Conservation (phyloP, 495 filamentous ascomycete genomes). For the Penicillium dipodomyicola region DNA sequence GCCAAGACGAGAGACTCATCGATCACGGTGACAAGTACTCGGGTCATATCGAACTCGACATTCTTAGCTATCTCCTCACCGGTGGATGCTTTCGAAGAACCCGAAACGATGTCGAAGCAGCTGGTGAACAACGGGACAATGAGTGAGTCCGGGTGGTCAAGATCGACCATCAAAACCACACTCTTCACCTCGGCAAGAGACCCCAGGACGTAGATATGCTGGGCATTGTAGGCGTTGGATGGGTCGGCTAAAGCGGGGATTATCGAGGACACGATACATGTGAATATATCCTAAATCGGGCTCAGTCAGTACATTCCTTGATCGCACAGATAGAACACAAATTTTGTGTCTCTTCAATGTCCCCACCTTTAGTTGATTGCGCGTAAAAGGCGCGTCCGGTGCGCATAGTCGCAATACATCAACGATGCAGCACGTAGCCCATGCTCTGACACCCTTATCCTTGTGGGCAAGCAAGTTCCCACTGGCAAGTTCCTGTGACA, state of each 20-base stretch:
- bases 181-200: slow-evolving; percentile 93
- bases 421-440: slow-evolving; percentile 82
- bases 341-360: slow-evolving; percentile 16
- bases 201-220: slow-evolving; percentile 84
- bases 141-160: slow-evolving; percentile 72
- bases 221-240: slow-evolving; percentile 84
- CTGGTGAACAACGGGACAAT: slow-evolving; percentile 75
- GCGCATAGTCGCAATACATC: slow-evolving; percentile 93
- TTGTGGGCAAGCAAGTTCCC: slow-evolving; percentile 83
- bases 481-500: slow-evolving; percentile 85
- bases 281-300: slow-evolving; percentile 78
- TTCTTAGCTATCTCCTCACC: slow-evolving; percentile 83
- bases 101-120: slow-evolving; percentile 91
- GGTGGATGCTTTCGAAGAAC: slow-evolving; percentile 65
- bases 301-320: background rate
- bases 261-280: slow-evolving; percentile 76
- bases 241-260: slow-evolving; percentile 85
- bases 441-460: slow-evolving; percentile 88
- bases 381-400: slow-evolving; percentile 92
- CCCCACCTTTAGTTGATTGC: slow-evolving; percentile 82
- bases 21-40: slow-evolving; percentile 76
- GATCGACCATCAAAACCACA: slow-evolving; percentile 88
- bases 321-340: background rate
- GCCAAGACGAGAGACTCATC: slow-evolving; percentile 84
- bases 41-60: slow-evolving; percentile 88